These are phyloP conservation scores for Fimicolochytrium jonesii DNA, from an alignment of 192 early-diverging fungal genomes.

Conservation along the genomic window DNA sequence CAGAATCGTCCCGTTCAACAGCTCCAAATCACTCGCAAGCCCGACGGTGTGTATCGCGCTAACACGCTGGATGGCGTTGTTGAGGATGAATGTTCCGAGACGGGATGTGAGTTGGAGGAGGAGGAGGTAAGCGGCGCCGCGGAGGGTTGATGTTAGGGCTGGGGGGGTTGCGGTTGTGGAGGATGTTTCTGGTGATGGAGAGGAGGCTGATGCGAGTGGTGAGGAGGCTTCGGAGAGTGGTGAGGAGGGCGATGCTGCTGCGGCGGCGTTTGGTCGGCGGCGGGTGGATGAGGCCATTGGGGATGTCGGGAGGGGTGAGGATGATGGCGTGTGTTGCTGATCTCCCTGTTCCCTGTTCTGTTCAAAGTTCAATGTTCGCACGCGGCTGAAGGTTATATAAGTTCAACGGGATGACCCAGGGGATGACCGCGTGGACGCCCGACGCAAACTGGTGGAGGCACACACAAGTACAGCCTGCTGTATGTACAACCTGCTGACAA, in stretches of 20 bases:
- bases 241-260: not conserved
- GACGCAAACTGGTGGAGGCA: too few species aligned
- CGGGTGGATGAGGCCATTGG: too few species aligned
- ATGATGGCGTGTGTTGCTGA: too few species aligned
- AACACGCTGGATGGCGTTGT: conserved; percentile 70
- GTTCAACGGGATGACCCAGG: too few species aligned
- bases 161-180: not conserved
- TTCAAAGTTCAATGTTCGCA: too few species aligned
- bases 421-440: too few species aligned
- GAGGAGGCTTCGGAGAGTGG: not conserved
- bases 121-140: conserved; percentile 31
- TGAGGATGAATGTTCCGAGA: conserved; percentile 69
- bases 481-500: too few species aligned
- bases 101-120: conserved; percentile 33
- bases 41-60: conserved; percentile 73
- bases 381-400: too few species aligned
- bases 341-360: too few species aligned
- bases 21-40: conserved; percentile 78
- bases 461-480: too few species aligned
- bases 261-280: too few species aligned
- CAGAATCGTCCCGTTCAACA: conserved; percentile 81
- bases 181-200: not conserved
- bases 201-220: not conserved
- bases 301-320: too few species aligned
- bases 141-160: conserved; percentile 14